Evolutionary conservation across 177 flowering plant genomes (phyloP).

Genomic region (Tripterygium wilfordii): DNA sequence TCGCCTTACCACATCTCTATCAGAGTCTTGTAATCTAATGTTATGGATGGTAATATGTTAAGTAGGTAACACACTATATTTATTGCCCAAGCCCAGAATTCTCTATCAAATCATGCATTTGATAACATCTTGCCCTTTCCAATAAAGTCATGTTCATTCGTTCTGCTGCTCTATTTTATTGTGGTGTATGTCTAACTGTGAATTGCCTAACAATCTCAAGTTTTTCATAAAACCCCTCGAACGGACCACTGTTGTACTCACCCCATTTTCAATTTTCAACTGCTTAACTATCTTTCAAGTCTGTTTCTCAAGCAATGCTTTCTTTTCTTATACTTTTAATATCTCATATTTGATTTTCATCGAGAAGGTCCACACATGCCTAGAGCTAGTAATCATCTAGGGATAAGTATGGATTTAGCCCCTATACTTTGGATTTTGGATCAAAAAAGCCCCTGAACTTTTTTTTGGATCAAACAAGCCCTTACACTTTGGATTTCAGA

Average conservation of each 20-base stretch:
- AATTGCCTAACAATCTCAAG: neutral
- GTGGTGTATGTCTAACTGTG: neutral
- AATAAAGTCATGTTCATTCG: neutral
- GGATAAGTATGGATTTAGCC: no score
- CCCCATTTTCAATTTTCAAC: neutral
- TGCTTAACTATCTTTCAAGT: neutral
- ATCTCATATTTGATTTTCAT: neutral
- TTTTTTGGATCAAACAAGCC: no score
- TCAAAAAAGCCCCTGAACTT: no score
- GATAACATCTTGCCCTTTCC: neutral
- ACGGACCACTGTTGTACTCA: neutral
- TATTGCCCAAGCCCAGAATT: slow-evolving; percentile 3
- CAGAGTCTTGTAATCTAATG: neutral
- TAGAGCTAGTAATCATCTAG: neutral
- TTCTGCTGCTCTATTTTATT: slow-evolving; percentile 13
- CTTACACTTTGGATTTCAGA: no score
- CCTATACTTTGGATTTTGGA: no score
- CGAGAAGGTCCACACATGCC: neutral
- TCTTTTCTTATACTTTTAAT: neutral
- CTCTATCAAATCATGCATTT: neutral
- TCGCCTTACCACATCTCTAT: neutral
- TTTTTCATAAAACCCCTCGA: neutral
- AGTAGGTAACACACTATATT: neutral
- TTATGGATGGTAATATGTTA: neutral
- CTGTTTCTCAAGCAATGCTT: neutral